phyloP scores from a whole-genome alignment of 2,329 filamentous ascomycete species.

The Aspergillus jensenii region DNA sequence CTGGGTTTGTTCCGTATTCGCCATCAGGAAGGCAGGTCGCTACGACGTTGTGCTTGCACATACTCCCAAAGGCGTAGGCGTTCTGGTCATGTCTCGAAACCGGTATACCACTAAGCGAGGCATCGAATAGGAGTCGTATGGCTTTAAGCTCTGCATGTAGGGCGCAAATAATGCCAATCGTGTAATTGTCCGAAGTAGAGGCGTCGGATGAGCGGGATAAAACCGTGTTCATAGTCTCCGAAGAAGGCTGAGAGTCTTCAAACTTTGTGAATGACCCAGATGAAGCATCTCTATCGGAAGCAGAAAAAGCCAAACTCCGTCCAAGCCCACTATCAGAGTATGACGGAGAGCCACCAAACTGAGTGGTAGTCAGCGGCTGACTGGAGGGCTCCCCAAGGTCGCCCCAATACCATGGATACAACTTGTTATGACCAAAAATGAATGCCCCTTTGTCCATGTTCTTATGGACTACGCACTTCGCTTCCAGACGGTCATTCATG shows the following conservation, averaged over 20 bases:
- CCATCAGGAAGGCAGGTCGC: conserved; percentile 24
- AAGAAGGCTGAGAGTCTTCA: too few species aligned
- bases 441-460: not conserved
- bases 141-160: conserved; percentile 26
- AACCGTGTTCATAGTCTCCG: too few species aligned
- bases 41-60: conserved; percentile 26
- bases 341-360: not conserved
- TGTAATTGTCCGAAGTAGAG: too few species aligned
- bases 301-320: not conserved
- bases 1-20: conserved; percentile 23
- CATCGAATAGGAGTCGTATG: conserved; percentile 25
- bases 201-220: too few species aligned
- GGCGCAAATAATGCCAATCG: conserved; percentile 16
- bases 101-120: conserved; percentile 11
- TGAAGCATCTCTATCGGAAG: too few species aligned
- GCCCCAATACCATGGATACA: conserved; percentile 18
- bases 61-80: conserved; percentile 26
- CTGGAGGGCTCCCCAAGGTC: conserved; percentile 15
- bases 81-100: conserved; percentile 19
- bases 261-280: too few species aligned
- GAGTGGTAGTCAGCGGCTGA: too few species aligned
- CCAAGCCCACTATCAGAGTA: not conserved
- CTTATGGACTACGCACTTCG: not conserved
- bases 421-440: conserved; percentile 18
- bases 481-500: too few species aligned